Base-by-base conservation (phyloP, 2,329 filamentous ascomycete genomes). In the Acephala macrosclerotiorum region DNA sequence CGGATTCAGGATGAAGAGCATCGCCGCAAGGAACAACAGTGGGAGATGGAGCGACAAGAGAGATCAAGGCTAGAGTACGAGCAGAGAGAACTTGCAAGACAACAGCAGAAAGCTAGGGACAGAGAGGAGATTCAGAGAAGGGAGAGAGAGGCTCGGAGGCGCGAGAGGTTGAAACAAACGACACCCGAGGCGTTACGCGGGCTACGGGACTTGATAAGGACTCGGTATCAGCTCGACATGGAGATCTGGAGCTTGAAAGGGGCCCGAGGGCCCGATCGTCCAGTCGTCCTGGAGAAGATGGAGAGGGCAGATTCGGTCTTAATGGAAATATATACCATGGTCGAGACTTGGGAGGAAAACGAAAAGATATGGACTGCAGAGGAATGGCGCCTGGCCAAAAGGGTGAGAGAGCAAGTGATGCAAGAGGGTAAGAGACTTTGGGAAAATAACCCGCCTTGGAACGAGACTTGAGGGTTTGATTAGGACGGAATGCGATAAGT, bases 211-310 rank as follows among this genome's bases (percentile, higher is more conserved):
- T 35, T 56, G 35, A 62, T 62, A 25, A 12, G 51, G 29, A 42
- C 35, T 22, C 35, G 60, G 22, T 62, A 62, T 45, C 60, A 62
- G 22, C 51, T 62, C 18, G 60, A 62, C 25, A 56, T 55, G 36
- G 35, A 56, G 49, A 62, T 62, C 36, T 62, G 60, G 60, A 57
- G 49, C 45, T 45, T 62, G 49, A 62, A 45, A 26, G 60, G 49
- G 18, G 60, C 49, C 20, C 45, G 60, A n/a, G 51, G 35, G 16
- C 49, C 49, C 18, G 60, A 62, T 33, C 49, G 51, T 11, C 60
- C 49, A 25, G n/a, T 56, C 11, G 60, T 55, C 3, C 16, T 56
- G 33, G 60, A 56, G 29, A 56, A 42, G 49, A 62, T 62, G 60
- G 49, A 56, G 18, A 38, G 22, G 49, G 60, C 60, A 11, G 60